Evolutionary conservation across 352 stramenopile genomes (phyloP).

Genomic region (Phytophthora citrophthora): DNA sequence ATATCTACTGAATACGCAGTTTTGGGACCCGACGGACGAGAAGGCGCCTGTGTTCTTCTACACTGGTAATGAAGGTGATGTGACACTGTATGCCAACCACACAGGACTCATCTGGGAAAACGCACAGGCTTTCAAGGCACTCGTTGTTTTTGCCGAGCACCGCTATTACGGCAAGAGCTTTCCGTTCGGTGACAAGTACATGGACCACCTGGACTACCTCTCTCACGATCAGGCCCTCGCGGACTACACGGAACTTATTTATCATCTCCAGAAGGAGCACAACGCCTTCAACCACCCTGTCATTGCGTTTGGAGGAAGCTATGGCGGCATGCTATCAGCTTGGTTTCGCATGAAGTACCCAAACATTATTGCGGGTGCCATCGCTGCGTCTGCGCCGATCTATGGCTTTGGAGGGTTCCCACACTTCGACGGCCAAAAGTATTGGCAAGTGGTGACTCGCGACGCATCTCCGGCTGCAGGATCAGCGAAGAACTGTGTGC

Average conservation of each 20-base stretch:
- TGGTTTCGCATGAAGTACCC: conserved; percentile 98
- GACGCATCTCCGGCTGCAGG: conserved; percentile 77
- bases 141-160: conserved; percentile 96
- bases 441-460: conserved; percentile 84
- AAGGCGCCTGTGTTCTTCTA: conserved; percentile 93
- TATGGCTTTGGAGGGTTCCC: conserved; percentile 84
- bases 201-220: conserved; percentile 82
- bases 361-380: conserved; percentile 89
- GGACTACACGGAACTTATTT: conserved; percentile 92
- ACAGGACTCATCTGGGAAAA: conserved; percentile 96
- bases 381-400: conserved; percentile 95
- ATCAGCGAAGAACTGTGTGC: conserved; percentile 75
- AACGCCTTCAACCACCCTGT: conserved; percentile 80
- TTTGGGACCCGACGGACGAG: conserved; percentile 69
- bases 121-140: conserved; percentile 84
- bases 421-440: conserved; percentile 71
- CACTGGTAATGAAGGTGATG: conserved; percentile 94
- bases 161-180: conserved; percentile 95
- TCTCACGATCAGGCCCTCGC: conserved; percentile 93
- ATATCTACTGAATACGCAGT: conserved; percentile 91
- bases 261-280: conserved; percentile 81
- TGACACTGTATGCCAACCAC: conserved; percentile 94
- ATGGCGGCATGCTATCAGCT: conserved; percentile 95
- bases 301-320: conserved; percentile 95
- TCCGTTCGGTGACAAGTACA: conserved; percentile 75